Base-by-base conservation (phyloP, 2,329 filamentous ascomycete genomes). In the Ceratocystis destructans region DNA sequence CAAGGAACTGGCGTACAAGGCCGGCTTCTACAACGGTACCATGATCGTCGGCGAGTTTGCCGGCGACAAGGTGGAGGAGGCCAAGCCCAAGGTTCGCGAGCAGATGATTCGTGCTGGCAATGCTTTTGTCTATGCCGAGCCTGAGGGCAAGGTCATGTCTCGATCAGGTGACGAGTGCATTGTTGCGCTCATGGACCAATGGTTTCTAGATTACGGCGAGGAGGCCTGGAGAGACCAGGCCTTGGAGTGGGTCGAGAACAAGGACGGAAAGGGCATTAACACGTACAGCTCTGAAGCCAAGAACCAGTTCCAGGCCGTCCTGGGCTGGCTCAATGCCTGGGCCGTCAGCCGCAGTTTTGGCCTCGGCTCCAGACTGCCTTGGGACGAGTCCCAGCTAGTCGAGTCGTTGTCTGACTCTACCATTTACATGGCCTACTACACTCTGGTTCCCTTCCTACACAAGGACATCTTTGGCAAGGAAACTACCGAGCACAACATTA, bases 151-250 rank as follows among this genome's bases (percentile, higher is more conserved):
- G 76, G 94, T 97, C 70, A 85, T 95, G 68, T 93, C 88, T 73
- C 83, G 94, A 76, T 95, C 89, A 71, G 90, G 87, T 33, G 93
- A 97, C 73, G 90, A 95, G 71, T 97, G 94, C 74, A 91, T 96
- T 67, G 93, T 94, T 68, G 89, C 91, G 37, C 86, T 93, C 70
- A 86, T 97, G 73, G 93, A 96, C 72, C 94, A 99, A 77, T 99
- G 94, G 92, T 99, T 96, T 78, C 80, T 99, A 72, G 93, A 96
- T 77, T 99, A 99, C 73, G 94, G 94, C 69, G 89, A 92, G 77
- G 89, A 90, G 55, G 82, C 87, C 62, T 97, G 94, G 94, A 89
- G 89, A 73, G 78, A 88, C 69, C 80, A 83, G 55, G 90, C 88
- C 15, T 79, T 92, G 65, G 82, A 87, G 70, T 87, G 88, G 73